These are phyloP conservation scores for Trypanosoma rangeli DNA, from an alignment of 208 protist species.

Conservation along the genomic window DNA sequence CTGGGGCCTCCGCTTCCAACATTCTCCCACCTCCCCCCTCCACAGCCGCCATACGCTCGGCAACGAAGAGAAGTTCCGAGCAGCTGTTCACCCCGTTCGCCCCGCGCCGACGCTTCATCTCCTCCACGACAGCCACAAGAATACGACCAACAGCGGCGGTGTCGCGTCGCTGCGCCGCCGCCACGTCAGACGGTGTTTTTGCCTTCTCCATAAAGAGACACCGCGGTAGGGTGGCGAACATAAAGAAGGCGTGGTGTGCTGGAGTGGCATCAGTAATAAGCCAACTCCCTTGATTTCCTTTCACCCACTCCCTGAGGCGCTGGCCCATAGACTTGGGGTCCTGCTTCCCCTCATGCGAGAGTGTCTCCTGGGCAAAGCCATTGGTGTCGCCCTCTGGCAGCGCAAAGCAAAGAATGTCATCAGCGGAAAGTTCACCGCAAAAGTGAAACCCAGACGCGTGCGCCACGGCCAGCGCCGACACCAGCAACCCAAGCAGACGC, in stretches of 20 bases:
- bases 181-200: constrained; percentile 10
- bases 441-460: constrained; percentile 71
- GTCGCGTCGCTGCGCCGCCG: constrained; percentile 36
- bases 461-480: constrained; percentile 60
- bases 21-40: background rate
- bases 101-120: constrained; percentile 27
- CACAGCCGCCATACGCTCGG: constrained; percentile 31
- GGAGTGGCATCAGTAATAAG: constrained; percentile 39
- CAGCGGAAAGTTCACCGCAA: constrained; percentile 48
- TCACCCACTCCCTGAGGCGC: constrained; percentile 24
- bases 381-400: constrained; percentile 17
- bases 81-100: background rate
- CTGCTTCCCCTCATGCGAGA: background rate
- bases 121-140: constrained; percentile 38
- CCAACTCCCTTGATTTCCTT: constrained; percentile 23
- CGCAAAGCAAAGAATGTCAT: constrained; percentile 74
- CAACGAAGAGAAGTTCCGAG: constrained; percentile 36
- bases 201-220: constrained; percentile 20
- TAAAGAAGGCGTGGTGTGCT: constrained; percentile 51
- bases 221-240: constrained; percentile 28
- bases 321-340: constrained; percentile 21
- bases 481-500: constrained; percentile 59
- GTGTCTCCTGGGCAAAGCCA: background rate
- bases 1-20: background rate
- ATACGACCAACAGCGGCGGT: constrained; percentile 49